phyloP scores from a whole-genome alignment of 2,329 filamentous ascomycete species.

The Diaporthe capsici region DNA sequence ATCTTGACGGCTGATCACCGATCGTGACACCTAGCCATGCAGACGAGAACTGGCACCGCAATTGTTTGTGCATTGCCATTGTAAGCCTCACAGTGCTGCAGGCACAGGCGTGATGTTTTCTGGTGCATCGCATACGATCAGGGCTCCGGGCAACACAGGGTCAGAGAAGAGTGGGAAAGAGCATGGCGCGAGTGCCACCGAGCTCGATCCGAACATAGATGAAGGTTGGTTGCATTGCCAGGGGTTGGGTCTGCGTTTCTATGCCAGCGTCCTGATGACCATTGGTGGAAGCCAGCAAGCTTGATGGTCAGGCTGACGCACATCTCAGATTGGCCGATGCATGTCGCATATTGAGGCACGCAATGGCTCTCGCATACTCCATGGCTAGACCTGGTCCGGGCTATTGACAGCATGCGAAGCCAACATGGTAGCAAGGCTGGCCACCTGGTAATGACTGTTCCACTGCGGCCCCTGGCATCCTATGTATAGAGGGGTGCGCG shows the following conservation, averaged over 20 bases:
- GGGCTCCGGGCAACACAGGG: neutral
- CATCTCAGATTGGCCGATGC: slow-evolving; percentile 18
- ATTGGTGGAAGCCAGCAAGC: slow-evolving; percentile 32
- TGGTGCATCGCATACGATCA: neutral
- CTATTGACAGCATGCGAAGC: slow-evolving; percentile 1
- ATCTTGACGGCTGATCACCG: slow-evolving; percentile 8
- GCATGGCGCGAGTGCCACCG: slow-evolving; percentile 1
- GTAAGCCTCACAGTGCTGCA: neutral
- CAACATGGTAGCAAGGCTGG: slow-evolving; percentile 13
- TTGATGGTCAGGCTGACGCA: slow-evolving; percentile 24
- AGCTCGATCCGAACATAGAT: slow-evolving; percentile 11
- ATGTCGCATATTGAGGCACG: slow-evolving; percentile 14
- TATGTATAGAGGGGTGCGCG: neutral
- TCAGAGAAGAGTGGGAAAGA: neutral
- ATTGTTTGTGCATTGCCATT: neutral
- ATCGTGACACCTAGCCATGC: neutral
- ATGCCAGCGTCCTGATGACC: neutral
- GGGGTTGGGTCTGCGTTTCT: neutral
- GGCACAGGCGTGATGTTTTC: neutral
- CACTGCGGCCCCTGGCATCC: neutral
- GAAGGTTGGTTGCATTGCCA: slow-evolving; percentile 25
- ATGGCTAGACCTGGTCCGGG: slow-evolving; percentile 8
- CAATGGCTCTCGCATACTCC: neutral
- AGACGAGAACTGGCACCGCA: neutral
- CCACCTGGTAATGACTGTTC: neutral